These are phyloP conservation scores for Colletotrichum agaves DNA, from an alignment of 2,329 filamentous ascomycete species.

Conservation along the genomic window DNA sequence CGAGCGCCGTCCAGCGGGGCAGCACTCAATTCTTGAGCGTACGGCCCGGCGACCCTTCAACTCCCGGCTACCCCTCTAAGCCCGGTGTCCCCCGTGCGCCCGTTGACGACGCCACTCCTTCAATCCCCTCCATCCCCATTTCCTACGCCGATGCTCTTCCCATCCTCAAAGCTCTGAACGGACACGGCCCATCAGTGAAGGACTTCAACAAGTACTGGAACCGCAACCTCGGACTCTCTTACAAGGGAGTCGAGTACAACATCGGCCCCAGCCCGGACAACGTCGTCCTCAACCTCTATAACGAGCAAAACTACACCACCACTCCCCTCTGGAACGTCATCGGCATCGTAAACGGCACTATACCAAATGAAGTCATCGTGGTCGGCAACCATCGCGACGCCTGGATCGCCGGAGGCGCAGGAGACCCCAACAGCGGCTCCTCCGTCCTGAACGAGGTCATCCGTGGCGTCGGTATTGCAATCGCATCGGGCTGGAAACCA, in stretches of 20 bases:
- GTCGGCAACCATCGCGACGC: conserved; percentile 94
- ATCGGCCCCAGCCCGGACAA: conserved; percentile 83
- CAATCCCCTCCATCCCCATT: conserved; percentile 90
- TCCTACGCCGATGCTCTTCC: conserved; percentile 89
- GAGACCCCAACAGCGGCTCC: conserved; percentile 85
- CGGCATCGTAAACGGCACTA: conserved; percentile 88
- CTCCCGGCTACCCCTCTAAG: conserved; percentile 92
- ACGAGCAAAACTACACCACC: conserved; percentile 83
- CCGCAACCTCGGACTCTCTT: conserved; percentile 75
- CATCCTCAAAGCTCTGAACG: conserved; percentile 89
- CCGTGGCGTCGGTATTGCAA: conserved; percentile 76
- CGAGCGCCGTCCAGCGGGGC: conserved; percentile 89
- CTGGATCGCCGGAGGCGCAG: conserved; percentile 85
- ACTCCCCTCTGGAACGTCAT: conserved; percentile 93
- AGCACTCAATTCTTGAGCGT: conserved; percentile 84
- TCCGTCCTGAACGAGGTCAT: conserved; percentile 83
- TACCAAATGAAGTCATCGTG: conserved; percentile 86
- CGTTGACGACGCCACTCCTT: conserved; percentile 76
- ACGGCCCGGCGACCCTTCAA: conserved; percentile 80
- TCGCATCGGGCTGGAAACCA: conserved; percentile 69
- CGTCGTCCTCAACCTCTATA: conserved; percentile 77
- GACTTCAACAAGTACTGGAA: conserved; percentile 80
- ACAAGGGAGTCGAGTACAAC: conserved; percentile 86
- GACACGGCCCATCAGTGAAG: conserved; percentile 80
- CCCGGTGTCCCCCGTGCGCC: conserved; percentile 84